These are phyloP conservation scores for Phytophthora cactorum DNA, from an alignment of 352 stramenopile genomes.

Conservation along the genomic window DNA sequence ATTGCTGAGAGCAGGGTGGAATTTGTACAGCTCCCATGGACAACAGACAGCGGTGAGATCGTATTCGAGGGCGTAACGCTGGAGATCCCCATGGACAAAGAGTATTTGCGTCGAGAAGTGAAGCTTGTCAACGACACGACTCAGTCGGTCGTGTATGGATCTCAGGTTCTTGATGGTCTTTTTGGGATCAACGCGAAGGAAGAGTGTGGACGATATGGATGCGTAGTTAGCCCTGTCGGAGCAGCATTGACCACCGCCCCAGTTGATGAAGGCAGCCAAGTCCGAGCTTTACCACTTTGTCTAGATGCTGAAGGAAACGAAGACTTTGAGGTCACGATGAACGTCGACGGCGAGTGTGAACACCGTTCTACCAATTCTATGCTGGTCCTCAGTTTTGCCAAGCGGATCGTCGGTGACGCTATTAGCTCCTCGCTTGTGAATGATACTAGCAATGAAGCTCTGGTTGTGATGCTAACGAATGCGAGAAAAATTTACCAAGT, in stretches of 20 bases:
- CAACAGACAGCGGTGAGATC: constrained; percentile 33
- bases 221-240: constrained; percentile 49
- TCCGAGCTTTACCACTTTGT: constrained; percentile 53
- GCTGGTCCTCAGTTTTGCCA: constrained; percentile 66
- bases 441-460: constrained; percentile 3
- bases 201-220: constrained; percentile 54
- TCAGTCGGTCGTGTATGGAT: constrained; percentile 39
- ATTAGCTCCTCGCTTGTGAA: constrained; percentile 38
- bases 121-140: constrained; percentile 43
- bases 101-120: constrained; percentile 46
- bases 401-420: constrained; percentile 49
- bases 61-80: constrained; percentile 52
- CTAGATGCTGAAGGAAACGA: constrained; percentile 37
- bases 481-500: constrained; percentile 53
- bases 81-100: constrained; percentile 44
- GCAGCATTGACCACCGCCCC: constrained; percentile 33
- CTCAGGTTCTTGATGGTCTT: constrained; percentile 17
- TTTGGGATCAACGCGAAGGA: constrained; percentile 73
- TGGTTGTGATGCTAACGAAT: constrained; percentile 48
- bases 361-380: constrained; percentile 40
- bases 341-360: constrained; percentile 32
- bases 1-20: constrained; percentile 38
- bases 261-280: constrained; percentile 55
- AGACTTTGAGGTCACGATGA: constrained; percentile 43
- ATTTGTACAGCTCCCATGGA: constrained; percentile 40